phyloP scores from a whole-genome alignment of 805 yeast genomes.

The Sugiyamaella floridensis region DNA sequence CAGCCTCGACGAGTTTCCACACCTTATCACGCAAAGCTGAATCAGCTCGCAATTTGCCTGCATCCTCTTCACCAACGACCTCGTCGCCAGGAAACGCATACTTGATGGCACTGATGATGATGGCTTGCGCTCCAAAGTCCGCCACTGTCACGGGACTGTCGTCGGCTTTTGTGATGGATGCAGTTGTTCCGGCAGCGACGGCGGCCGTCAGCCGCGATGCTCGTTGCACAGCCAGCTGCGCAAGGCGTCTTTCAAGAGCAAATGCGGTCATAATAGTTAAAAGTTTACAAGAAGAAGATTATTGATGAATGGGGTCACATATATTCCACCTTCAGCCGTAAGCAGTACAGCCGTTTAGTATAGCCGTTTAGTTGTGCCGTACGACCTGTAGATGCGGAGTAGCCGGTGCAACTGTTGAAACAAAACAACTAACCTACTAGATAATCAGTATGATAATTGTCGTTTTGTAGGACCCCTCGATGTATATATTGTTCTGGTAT shows the following conservation, averaged over 20 bases:
- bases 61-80: conserved; percentile 92
- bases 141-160: conserved; percentile 92
- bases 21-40: conserved; percentile 47
- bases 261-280: conserved; percentile 31
- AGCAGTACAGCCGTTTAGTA: no score
- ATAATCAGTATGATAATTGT: no score
- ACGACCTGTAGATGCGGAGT: no score
- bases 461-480: no score
- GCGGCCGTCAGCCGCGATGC: conserved; percentile 73
- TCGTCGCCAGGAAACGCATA: conserved; percentile 76
- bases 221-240: conserved; percentile 82
- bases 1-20: conserved; percentile 53
- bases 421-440: no score
- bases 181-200: conserved; percentile 32
- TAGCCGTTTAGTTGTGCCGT: no score
- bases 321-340: no score
- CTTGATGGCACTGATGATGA: conserved; percentile 76
- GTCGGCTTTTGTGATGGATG: conserved; percentile 70
- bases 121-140: conserved; percentile 93
- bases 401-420: no score
- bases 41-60: conserved; percentile 55
- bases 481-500: no score
- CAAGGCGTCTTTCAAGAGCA: conserved; percentile 65
- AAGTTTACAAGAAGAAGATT: background rate
- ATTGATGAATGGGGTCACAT: no score